Base-by-base conservation (phyloP, 768 basidiomycete species). In the Boletus fagicola region DNA sequence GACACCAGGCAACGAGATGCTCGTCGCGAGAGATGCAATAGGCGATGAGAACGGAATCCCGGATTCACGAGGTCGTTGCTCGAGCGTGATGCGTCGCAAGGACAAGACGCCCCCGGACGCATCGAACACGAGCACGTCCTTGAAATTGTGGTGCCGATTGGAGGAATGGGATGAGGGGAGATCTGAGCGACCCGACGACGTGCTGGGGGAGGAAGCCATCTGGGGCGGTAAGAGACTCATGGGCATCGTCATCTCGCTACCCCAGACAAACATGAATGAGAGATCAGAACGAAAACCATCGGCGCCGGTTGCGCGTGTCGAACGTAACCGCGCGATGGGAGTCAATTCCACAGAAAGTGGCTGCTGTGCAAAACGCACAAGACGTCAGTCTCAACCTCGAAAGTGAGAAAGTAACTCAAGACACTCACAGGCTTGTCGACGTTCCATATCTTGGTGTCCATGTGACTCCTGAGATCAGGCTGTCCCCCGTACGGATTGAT, bases 401-500 rank as follows among this genome's bases (percentile, higher is more conserved):
- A 22, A 15, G 11, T 3, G 2, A n/a, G 39, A 40, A 50, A 39
- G 28, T 7, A 10, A 42, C 18, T 26, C 26, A 10, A 38, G 30
- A 51, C 5, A 54, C 79, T 76, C 58, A 74, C 86, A 42, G 81
- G 62, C 48, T 78, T 77, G 5, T 73, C 69, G 3, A 72, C 70
- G 61, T 92, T 88, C 65, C 74, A 68, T 0, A 90, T 84, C 64
- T 75, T 74, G 7, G 28, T 28, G 38, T 80, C 77, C 53, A 86
- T 62, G 72, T 89, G 86, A 49, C 87, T 86, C 35, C 69, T 69
- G 33, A 81, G 72, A 72, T 91, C 85, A 2, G 86, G 76, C 35
- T 76, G 76, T 4, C 92, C 88, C 1, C 90, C 92, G 56, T 86
- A 86, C 5, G 90, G 90, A 67, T 92, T 88, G 9, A 86, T 76